phyloP scores from a whole-genome alignment of 306 rosid species.

The Notholithocarpus densiflorus region DNA sequence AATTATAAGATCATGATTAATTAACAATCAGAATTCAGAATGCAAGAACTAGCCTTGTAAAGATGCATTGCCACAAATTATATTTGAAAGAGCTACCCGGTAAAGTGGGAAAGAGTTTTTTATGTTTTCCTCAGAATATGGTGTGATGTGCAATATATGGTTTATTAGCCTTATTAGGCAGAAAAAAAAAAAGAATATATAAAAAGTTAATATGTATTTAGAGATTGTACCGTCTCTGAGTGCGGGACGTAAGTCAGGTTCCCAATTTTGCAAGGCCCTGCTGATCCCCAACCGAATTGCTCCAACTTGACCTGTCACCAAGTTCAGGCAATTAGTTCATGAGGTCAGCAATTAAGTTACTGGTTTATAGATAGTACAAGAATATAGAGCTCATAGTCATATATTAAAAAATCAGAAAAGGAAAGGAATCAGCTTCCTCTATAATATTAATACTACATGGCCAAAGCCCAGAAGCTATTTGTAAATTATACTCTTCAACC shows the following conservation, averaged over 20 bases:
- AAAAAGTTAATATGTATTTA: not conserved
- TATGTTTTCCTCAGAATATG: not conserved
- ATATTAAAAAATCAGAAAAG: no score
- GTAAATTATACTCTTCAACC: no score
- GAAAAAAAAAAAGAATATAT: not conserved
- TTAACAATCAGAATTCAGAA: not conserved
- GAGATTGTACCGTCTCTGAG: slow-evolving; percentile 57
- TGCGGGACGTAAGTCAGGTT: slow-evolving; percentile 84
- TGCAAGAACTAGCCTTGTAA: not conserved
- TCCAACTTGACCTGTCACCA: slow-evolving; percentile 90
- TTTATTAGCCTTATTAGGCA: not conserved
- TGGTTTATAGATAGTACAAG: no score
- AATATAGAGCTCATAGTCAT: no score
- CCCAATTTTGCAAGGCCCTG: slow-evolving; percentile 96
- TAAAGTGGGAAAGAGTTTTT: not conserved
- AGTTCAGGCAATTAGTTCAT: not conserved
- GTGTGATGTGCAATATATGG: not conserved
- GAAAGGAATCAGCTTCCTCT: no score
- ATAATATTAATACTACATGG: no score
- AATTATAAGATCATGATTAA: not conserved
- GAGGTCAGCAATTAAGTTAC: no score
- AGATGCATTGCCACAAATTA: not conserved
- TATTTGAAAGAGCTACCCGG: not conserved
- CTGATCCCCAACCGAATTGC: slow-evolving; percentile 85
- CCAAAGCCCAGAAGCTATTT: no score